Evolutionary conservation across 164 flowering plant genomes (phyloP).

Genomic region (Dillenia suffruticosa): DNA sequence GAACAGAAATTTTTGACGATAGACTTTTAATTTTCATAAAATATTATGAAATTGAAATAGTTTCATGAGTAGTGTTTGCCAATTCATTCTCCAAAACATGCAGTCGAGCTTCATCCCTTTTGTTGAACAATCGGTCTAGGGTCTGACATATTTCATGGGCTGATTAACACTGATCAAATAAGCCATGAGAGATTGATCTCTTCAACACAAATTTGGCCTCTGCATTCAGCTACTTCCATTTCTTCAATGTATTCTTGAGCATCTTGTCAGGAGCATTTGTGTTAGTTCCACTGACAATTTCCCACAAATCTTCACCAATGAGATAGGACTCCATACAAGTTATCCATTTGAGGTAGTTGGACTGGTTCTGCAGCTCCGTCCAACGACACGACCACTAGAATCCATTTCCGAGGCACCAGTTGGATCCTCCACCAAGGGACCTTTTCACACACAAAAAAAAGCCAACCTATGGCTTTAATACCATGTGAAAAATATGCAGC

Average conservation of each 20-base stretch:
- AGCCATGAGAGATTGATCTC: background rate
- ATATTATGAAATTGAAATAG: constrained; percentile 7
- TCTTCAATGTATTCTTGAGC: constrained; percentile 2
- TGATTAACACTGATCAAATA: constrained; percentile 3
- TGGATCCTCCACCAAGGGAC: no score
- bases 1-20: background rate
- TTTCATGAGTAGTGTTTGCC: constrained; percentile 6
- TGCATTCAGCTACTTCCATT: constrained; percentile 2
- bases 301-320: constrained; percentile 7
- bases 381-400: background rate
- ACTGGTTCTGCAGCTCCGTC: background rate
- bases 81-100: constrained; percentile 10
- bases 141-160: constrained; percentile 5
- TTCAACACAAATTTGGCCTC: background rate
- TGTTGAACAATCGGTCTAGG: constrained; percentile 8
- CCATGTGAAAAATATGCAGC: no score
- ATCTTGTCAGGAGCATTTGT: background rate
- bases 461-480: no score
- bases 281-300: constrained; percentile 2
- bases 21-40: constrained; percentile 11
- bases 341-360: constrained; percentile 1
- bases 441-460: no score
- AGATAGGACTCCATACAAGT: constrained; percentile 6
- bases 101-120: constrained; percentile 4
- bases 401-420: background rate